Conservation (phyloP, 345 rosid genomes). For the Clausena lansium region DNA sequence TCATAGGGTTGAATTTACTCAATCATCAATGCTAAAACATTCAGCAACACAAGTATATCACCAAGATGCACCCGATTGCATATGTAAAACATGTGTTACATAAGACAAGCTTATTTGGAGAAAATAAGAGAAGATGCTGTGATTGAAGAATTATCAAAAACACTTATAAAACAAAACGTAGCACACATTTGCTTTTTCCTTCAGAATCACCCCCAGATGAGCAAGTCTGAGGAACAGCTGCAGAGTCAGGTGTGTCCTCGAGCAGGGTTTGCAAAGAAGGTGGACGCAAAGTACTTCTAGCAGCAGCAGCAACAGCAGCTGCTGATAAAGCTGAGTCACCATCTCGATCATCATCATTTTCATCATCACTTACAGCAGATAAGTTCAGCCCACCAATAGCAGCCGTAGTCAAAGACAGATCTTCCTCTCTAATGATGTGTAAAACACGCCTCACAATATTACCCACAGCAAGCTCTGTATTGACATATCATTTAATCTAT, state of each 20-base stretch:
- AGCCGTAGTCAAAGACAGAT: conserved; percentile 72
- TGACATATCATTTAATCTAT: conserved; percentile 5
- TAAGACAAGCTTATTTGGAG: background rate
- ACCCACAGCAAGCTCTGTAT: conserved; percentile 98
- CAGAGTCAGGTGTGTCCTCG: conserved; percentile 74
- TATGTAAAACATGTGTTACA: background rate
- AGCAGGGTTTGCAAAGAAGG: conserved; percentile 92
- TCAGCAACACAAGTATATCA: background rate
- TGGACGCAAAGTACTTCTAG: conserved; percentile 87
- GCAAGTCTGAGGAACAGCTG: conserved; percentile 61
- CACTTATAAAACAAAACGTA: background rate
- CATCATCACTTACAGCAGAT: conserved; percentile 77
- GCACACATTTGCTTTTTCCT: conserved; percentile 86
- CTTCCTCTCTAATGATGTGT: conserved; percentile 95
- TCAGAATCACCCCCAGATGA: conserved; percentile 99
- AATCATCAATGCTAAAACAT: background rate
- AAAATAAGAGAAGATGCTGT: background rate
- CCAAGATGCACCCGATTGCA: background rate
- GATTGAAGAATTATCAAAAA: conserved; percentile 10
- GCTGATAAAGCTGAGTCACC: conserved; percentile 74
- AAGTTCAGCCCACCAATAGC: conserved; percentile 76
- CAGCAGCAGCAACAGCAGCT: conserved; percentile 87
- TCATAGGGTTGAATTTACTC: background rate
- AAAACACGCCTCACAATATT: conserved; percentile 92
- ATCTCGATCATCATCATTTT: conserved; percentile 48